These are phyloP conservation scores for Hyparrhenia diplandra DNA, from an alignment of 176 grass and related monocot species.

Conservation along the genomic window DNA sequence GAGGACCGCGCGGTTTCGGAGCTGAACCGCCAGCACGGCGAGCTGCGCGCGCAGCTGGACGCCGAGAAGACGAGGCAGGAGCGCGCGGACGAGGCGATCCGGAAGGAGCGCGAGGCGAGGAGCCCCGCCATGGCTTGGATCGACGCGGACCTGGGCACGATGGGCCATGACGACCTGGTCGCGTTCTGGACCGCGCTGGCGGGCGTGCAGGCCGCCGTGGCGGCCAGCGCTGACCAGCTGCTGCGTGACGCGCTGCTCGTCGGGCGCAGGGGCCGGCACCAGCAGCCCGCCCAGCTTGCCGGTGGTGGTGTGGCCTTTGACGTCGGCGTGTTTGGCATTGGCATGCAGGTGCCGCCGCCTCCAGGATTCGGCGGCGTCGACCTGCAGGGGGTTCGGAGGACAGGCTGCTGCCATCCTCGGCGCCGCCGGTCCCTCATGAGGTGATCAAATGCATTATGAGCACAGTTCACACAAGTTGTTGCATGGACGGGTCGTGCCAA, in stretches of 20 bases:
- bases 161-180: conserved; percentile 1
- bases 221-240: background rate
- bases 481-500: no score
- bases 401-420: background rate
- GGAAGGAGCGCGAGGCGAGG: conserved; percentile 3
- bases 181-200: background rate
- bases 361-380: background rate
- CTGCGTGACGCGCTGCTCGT: conserved; percentile 20
- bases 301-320: background rate
- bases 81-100: background rate
- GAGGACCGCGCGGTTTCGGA: background rate
- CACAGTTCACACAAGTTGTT: no score
- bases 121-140: conserved; percentile 20
- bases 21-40: conserved; percentile 26
- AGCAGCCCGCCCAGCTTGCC: background rate
- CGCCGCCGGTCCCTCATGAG: background rate
- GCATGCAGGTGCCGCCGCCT: background rate
- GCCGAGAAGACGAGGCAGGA: conserved; percentile 22
- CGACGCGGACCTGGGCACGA: background rate
- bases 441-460: background rate
- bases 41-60: conserved; percentile 9
- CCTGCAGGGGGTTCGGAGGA: background rate
- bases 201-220: background rate
- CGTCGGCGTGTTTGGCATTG: background rate
- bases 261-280: conserved; percentile 8